These are phyloP conservation scores for Fusarium haematococcum DNA, from an alignment of 2,329 filamentous ascomycete genomes.

Conservation along the genomic window DNA sequence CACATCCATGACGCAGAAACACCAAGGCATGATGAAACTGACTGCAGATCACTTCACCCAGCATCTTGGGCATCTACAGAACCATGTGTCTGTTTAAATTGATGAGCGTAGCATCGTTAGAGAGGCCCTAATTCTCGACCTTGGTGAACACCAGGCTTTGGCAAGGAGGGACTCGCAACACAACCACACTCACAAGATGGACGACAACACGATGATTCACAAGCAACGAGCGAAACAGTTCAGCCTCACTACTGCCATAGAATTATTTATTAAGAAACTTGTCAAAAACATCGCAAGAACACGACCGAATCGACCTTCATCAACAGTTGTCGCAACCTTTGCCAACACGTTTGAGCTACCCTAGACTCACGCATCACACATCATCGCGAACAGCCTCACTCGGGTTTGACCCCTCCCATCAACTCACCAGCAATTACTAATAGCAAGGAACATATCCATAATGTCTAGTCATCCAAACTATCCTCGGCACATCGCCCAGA, in stretches of 20 bases:
- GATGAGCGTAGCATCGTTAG: too few species aligned
- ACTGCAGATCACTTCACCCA: not conserved
- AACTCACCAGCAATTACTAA: not conserved
- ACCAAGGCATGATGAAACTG: not conserved
- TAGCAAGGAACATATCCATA: not conserved
- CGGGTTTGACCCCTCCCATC: not conserved
- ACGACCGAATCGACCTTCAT: not conserved
- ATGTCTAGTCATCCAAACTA: not conserved
- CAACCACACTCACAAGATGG: not conserved
- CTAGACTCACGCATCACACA: not conserved
- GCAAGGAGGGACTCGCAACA: fast-evolving
- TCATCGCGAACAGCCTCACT: not conserved
- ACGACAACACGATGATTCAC: not conserved
- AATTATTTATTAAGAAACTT: not conserved
- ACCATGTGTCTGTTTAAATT: fast-evolving
- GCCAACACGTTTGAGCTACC: not conserved
- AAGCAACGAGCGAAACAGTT: fast-evolving
- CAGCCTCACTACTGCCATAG: fast-evolving
- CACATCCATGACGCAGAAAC: not conserved
- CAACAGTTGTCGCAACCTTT: not conserved
- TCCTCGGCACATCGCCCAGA: not conserved
- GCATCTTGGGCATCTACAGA: not conserved
- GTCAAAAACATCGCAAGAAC: not conserved
- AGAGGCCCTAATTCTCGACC: not conserved
- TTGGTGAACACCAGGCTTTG: not conserved